Percentiles rank a stretch among this genome's conserved stretches.
Conservation (phyloP, 2,329 filamentous ascomycete species). For the Epichloe coenophiala region DNA sequence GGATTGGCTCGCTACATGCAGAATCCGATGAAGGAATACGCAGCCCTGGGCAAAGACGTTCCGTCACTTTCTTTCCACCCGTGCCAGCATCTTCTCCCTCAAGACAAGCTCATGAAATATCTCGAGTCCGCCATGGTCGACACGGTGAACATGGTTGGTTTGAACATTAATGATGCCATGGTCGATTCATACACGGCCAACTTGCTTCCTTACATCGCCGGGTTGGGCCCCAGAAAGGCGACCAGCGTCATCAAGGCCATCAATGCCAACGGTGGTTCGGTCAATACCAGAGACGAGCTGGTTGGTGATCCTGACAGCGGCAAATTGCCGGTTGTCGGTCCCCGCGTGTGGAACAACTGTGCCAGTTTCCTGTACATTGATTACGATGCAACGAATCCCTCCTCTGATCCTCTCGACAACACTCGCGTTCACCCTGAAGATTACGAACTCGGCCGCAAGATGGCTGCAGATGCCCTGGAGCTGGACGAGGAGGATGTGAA, state of each 20-base stretch:
- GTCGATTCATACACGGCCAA: conserved; percentile 71
- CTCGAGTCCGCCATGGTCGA: conserved; percentile 97
- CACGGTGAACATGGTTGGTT: conserved; percentile 92
- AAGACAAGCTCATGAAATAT: conserved; percentile 74
- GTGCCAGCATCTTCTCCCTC: conserved; percentile 75
- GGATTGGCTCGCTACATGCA: conserved; percentile 85
- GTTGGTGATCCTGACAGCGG: conserved; percentile 76
- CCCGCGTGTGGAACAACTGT: conserved; percentile 90
- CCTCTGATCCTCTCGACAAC: conserved; percentile 87
- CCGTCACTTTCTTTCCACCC: conserved; percentile 77
- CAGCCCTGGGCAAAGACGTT: conserved; percentile 78
- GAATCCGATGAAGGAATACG: conserved; percentile 93
- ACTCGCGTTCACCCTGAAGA: conserved; percentile 97
- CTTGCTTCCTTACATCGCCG: conserved; percentile 79
- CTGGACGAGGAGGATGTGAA: conserved; percentile 97
- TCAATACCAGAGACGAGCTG: conserved; percentile 74
- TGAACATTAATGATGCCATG: conserved; percentile 88
- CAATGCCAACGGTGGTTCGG: conserved; percentile 76
- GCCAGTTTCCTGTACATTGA: conserved; percentile 89
- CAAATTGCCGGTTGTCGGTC: conserved; percentile 67
- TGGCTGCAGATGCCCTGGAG: conserved; percentile 92
- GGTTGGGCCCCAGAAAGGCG: conserved; percentile 84
- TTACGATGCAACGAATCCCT: conserved; percentile 68
- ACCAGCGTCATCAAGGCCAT: conserved; percentile 63
- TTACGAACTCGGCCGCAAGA: conserved; percentile 94